Base-by-base conservation (phyloP, 345 rosid genomes). In the Clarkia xantiana region DNA sequence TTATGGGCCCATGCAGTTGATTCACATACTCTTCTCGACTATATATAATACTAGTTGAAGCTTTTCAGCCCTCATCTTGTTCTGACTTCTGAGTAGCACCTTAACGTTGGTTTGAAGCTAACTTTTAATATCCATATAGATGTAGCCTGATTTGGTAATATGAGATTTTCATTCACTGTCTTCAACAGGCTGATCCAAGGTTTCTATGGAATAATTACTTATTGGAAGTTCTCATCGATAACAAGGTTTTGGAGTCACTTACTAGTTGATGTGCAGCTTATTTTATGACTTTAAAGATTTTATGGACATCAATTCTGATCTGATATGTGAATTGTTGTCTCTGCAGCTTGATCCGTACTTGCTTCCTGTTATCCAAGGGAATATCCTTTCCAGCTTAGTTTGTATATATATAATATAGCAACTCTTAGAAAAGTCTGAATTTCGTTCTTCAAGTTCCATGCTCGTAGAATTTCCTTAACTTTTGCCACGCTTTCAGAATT, bases 171-270 rank as follows among this genome's bases (percentile, higher is more conserved):
- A 49, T 12, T 18, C 18, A 6, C 25, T 7, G 23, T n/a, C 38
- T 40, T 41, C 53, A 42, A 56, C 87, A 91, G 98, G 96, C 96
- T 52, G 98, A 86, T 62, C 98, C 94, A 18, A 78, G 98, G 69
- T 91, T 91, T 76, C 95, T 91, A 34, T 91, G 98, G 96, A 91
- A 91, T 75, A 91, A 82, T 76, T 91, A 86, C 60, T 72, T 86
- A 79, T 60, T 84, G 82, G 98, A 91, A 80, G 62, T 65, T 54
- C 94, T 87, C 67, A 87, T 91, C 60, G 96, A 91, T 66, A 73
- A 75, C 78, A 80, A 91, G 94, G 98, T 81, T 49, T 10, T 12
- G 45, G 55, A 60, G 45, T 38, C 63, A 34, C 54, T 58, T 51
- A 58, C 45, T 41, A 62, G 39, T 56, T 55, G 13, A 55, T 45